A percentile compares a stretch with the other conserved stretches of the same genome.
These are phyloP conservation scores for Aspergillus baeticus DNA, from an alignment of 495 filamentous ascomycete species.

Conservation along the genomic window DNA sequence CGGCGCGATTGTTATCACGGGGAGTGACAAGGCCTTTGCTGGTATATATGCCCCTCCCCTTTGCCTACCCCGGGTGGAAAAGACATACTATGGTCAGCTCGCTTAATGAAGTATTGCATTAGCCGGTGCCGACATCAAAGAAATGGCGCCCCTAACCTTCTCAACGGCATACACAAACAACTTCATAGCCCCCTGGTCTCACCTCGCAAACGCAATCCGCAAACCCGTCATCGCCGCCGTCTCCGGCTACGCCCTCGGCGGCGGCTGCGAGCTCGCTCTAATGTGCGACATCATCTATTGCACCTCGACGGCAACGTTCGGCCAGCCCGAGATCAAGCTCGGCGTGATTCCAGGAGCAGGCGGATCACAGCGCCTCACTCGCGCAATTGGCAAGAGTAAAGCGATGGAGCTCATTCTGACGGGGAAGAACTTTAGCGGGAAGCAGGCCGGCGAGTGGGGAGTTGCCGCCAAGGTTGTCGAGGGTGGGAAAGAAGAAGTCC, in stretches of 20 bases:
- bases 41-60: slow-evolving; percentile 29
- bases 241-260: slow-evolving; percentile 89
- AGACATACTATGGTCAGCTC: too few relatives aligned
- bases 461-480: slow-evolving; percentile 80
- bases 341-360: slow-evolving; percentile 91
- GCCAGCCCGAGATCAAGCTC: slow-evolving; percentile 94
- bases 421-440: slow-evolving; percentile 75
- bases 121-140: slow-evolving; percentile 97
- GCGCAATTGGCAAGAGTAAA: slow-evolving; percentile 80
- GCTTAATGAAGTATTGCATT: background rate
- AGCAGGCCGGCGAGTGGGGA: slow-evolving; percentile 86
- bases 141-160: slow-evolving; percentile 93
- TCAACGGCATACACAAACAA: slow-evolving; percentile 75
- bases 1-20: slow-evolving; percentile 81
- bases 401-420: slow-evolving; percentile 96
- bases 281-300: slow-evolving; percentile 97
- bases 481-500: slow-evolving; percentile 70
- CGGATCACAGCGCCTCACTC: slow-evolving; percentile 84
- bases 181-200: slow-evolving; percentile 93
- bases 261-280: slow-evolving; percentile 95
- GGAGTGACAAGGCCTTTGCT: slow-evolving; percentile 84
- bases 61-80: too few relatives aligned
- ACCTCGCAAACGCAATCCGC: slow-evolving; percentile 74
- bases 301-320: slow-evolving; percentile 77
- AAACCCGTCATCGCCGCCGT: slow-evolving; percentile 94